Percentiles rank a stretch among this genome's conserved stretches.
These are phyloP conservation scores for Hypoxylon rubiginosum DNA, from an alignment of 2,329 filamentous ascomycete genomes.

Conservation along the genomic window DNA sequence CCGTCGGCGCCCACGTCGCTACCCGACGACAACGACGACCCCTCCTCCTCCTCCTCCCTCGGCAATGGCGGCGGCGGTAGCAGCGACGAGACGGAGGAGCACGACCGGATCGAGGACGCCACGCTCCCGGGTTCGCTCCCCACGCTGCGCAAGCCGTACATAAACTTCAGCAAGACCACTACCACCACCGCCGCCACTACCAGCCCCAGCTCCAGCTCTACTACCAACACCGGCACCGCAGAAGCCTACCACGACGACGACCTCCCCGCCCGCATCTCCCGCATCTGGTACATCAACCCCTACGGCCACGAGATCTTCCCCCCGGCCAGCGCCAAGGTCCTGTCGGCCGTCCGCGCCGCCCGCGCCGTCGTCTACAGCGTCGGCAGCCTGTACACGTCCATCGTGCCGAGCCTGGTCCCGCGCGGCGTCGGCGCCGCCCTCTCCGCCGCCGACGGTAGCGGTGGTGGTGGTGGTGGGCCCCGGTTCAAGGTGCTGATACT, in stretches of 20 bases:
- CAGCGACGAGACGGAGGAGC: conserved; percentile 59
- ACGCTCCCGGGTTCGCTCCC: conserved; percentile 86
- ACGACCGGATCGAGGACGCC: conserved; percentile 81
- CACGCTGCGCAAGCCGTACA: conserved; percentile 82
- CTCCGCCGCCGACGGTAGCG: conserved; percentile 45
- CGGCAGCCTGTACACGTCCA: conserved; percentile 91
- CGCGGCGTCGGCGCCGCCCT: conserved; percentile 77
- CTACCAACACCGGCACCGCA: too few relatives aligned
- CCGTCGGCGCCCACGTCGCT: conserved; percentile 75
- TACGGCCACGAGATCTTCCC: conserved; percentile 97
- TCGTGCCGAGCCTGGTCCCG: conserved; percentile 86
- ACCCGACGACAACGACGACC: conserved; percentile 53
- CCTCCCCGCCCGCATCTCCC: conserved; percentile 79
- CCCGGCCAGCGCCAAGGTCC: conserved; percentile 82
- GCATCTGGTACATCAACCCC: conserved; percentile 98
- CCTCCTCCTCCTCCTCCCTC: too few relatives aligned
- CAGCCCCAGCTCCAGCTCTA: too few relatives aligned
- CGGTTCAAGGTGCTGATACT: conserved; percentile 84
- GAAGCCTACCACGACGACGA: too few relatives aligned
- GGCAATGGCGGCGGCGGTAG: conserved; percentile 18
- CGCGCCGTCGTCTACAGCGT: conserved; percentile 89
- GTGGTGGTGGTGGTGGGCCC: conserved; percentile 51
- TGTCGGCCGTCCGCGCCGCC: conserved; percentile 74
- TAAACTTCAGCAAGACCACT: conserved; percentile 78
- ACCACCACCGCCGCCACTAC: conserved; percentile 61